phyloP scores from a whole-genome alignment of 129 eudicot genomes.

The Arctium lappa region DNA sequence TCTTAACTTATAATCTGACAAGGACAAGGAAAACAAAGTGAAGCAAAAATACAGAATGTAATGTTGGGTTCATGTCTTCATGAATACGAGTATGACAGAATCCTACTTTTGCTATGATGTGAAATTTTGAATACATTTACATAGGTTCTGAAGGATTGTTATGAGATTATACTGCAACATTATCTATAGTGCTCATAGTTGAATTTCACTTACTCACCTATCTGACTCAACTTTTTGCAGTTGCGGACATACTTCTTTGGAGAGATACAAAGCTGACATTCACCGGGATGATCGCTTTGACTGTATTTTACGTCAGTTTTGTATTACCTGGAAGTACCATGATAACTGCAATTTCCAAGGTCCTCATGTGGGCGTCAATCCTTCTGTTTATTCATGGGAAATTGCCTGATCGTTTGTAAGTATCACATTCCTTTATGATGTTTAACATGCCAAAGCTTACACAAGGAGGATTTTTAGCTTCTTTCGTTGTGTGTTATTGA shows the following conservation, averaged over 20 bases:
- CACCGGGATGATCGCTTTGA: conserved; percentile 37
- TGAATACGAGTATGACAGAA: no score
- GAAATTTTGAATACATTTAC: neutral
- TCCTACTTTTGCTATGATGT: neutral
- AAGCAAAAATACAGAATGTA: no score
- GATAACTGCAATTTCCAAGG: conserved; percentile 60
- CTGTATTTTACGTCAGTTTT: conserved; percentile 56
- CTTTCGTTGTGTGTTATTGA: neutral
- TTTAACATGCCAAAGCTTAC: conserved; percentile 6
- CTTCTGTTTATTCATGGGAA: conserved; percentile 65
- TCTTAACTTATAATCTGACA: no score
- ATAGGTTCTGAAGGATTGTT: neutral
- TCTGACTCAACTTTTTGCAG: conserved; percentile 42
- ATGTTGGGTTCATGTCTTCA: no score
- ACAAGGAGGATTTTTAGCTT: neutral
- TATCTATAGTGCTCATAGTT: neutral
- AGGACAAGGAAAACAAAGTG: no score
- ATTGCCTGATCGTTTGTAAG: conserved; percentile 63
- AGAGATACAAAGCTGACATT: conserved; percentile 63
- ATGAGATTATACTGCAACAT: neutral
- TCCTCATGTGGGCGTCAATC: conserved; percentile 47
- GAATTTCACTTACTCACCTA: neutral
- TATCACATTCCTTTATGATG: neutral
- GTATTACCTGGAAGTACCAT: conserved; percentile 74
- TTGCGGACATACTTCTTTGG: conserved; percentile 88